phyloP scores from a whole-genome alignment of 2,329 filamentous ascomycete species.

The Dryadomyces quercivorus region DNA sequence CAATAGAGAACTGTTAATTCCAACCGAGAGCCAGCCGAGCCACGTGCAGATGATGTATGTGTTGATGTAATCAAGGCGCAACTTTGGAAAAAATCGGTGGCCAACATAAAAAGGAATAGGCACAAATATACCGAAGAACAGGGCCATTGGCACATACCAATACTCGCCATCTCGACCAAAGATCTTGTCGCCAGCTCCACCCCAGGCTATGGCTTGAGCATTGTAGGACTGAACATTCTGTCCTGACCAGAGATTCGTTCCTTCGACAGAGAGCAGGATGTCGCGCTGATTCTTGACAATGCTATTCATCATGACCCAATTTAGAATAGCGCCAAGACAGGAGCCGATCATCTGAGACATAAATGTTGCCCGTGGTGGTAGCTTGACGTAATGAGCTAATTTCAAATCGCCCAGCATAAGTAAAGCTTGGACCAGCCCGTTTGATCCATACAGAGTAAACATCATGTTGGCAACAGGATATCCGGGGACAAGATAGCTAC shows the following conservation, averaged over 20 bases:
- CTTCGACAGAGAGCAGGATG: constrained; percentile 22
- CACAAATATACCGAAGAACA: constrained; percentile 28
- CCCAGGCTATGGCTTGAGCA: constrained; percentile 8
- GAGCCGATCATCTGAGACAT: constrained; percentile 26
- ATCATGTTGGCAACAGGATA: constrained; percentile 29
- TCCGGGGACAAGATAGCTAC: constrained; percentile 31
- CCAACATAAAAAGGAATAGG: constrained; percentile 33
- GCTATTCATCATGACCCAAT: constrained; percentile 33
- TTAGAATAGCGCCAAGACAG: constrained; percentile 23
- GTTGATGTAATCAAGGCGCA: constrained; percentile 54
- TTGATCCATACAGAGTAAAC: constrained; percentile 25
- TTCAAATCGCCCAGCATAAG: constrained; percentile 23
- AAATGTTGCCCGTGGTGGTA: constrained; percentile 30
- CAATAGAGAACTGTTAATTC: constrained; percentile 38
- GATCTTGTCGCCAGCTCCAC: constrained; percentile 5
- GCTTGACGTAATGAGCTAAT: constrained; percentile 24
- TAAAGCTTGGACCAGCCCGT: constrained; percentile 20
- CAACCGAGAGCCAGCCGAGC: constrained; percentile 54
- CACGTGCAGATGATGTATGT: constrained; percentile 16
- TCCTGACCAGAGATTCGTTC: constrained; percentile 24
- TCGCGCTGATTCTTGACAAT: constrained; percentile 24
- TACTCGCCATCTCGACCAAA: constrained; percentile 48
- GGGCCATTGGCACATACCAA: constrained; percentile 48
- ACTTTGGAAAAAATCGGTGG: constrained; percentile 35
- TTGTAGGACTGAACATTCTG: constrained; percentile 27